Conservation (phyloP, 768 basidiomycete genomes). For the Calocera viscosa region DNA sequence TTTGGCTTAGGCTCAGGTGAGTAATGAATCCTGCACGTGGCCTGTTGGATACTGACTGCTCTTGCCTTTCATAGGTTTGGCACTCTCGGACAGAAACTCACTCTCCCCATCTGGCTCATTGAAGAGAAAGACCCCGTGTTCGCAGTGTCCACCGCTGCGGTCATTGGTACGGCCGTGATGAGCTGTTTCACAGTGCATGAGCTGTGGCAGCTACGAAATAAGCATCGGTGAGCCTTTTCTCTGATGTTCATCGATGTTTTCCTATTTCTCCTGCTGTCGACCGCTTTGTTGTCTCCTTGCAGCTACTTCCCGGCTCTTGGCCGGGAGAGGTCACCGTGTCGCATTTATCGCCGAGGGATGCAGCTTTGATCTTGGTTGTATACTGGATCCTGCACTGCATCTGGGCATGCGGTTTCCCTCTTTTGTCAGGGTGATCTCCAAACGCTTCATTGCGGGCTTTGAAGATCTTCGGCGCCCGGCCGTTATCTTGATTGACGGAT, state of each 20-base stretch:
- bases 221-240: neutral
- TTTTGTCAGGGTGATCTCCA: no score
- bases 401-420: neutral
- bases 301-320: neutral
- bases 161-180: neutral
- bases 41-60: neutral
- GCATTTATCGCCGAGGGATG: neutral
- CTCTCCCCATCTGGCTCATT: neutral
- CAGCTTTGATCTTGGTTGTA: neutral
- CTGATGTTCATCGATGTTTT: neutral
- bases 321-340: neutral
- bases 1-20: neutral
- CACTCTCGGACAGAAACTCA: neutral
- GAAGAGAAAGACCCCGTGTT: neutral
- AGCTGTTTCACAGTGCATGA: neutral
- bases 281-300: neutral
- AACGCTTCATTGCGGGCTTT: no score
- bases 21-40: neutral
- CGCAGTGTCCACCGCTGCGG: neutral
- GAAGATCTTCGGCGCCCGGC: no score
- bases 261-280: no score
- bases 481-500: no score
- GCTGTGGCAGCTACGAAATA: neutral
- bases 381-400: neutral
- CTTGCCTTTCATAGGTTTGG: neutral